These are phyloP conservation scores for Ogataea dorogensis DNA, from an alignment of 805 yeast genomes.

Conservation along the genomic window DNA sequence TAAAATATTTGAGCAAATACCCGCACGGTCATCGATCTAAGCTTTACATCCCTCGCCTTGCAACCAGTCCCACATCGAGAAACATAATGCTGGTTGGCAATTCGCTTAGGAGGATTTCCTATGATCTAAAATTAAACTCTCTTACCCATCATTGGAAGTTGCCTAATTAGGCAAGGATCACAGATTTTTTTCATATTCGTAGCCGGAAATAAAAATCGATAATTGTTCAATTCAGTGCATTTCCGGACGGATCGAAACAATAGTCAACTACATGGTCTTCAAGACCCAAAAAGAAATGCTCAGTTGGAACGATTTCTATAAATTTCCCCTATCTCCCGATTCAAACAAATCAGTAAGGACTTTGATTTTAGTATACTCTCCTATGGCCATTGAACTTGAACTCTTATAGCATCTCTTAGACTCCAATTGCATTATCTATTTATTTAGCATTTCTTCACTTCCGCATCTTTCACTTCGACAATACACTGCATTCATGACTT, in stretches of 20 bases:
- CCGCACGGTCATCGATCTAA: too few species aligned
- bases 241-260: constrained; percentile 5
- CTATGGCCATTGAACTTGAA: constrained; percentile 7
- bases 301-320: constrained; percentile 1
- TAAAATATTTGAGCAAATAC: not conserved
- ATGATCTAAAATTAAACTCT: constrained; percentile 4
- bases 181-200: constrained; percentile 1
- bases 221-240: constrained; percentile 5
- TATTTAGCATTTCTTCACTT: constrained; percentile 12
- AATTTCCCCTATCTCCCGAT: constrained; percentile 4
- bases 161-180: constrained; percentile 7
- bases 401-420: constrained; percentile 8
- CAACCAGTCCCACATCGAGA: too few species aligned
- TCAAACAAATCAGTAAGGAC: too few species aligned
- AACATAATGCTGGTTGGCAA: too few species aligned
- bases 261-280: constrained; percentile 3
- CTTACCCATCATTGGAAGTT: constrained; percentile 4
- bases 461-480: constrained; percentile 2
- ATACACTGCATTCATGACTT: constrained; percentile 10
- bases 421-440: constrained; percentile 15
- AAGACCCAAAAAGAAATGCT: constrained; percentile 8
- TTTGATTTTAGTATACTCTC: constrained; percentile 1
- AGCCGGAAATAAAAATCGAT: constrained; percentile 1
- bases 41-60: too few species aligned
- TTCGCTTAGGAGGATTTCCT: not conserved